A percentile compares a stretch with the other conserved stretches of the same genome.
These are phyloP conservation scores for Amylocystis lapponica DNA, from an alignment of 768 basidiomycete species.

Conservation along the genomic window DNA sequence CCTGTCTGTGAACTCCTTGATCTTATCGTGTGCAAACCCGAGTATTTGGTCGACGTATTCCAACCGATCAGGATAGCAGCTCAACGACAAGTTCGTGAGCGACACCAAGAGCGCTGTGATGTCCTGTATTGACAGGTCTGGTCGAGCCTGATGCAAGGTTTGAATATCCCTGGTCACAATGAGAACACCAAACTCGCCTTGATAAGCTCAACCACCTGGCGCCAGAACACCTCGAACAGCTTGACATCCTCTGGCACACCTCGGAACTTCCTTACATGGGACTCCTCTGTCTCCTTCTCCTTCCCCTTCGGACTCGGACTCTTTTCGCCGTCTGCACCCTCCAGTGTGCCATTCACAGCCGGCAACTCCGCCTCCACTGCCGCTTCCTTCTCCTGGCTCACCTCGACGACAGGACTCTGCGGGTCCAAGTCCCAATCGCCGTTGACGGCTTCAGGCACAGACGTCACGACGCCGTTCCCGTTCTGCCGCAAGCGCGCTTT, in stretches of 20 bases:
- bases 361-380: constrained; percentile 6
- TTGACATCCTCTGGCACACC: constrained; percentile 94
- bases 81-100: constrained; percentile 88
- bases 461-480: constrained; percentile 16
- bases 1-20: constrained; percentile 81
- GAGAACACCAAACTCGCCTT: constrained; percentile 50
- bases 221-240: constrained; percentile 98
- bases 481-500: constrained; percentile 59
- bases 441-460: constrained; percentile 15
- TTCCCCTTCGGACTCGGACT: constrained; percentile 50
- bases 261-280: constrained; percentile 71
- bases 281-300: constrained; percentile 42
- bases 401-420: constrained; percentile 20
- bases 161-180: constrained; percentile 3
- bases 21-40: constrained; percentile 81
- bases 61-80: constrained; percentile 94
- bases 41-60: constrained; percentile 98
- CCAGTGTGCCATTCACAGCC: constrained; percentile 11
- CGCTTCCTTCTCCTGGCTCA: constrained; percentile 11
- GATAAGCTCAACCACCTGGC: constrained; percentile 95
- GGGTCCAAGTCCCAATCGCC: constrained; percentile 23
- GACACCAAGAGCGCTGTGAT: constrained; percentile 95
- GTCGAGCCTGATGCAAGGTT: constrained; percentile 64
- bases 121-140: constrained; percentile 95
- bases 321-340: constrained; percentile 22